A percentile compares a stretch with the other conserved stretches of the same genome.
phyloP scores from a whole-genome alignment of 768 basidiomycete genomes.

The Russula olivacea region DNA sequence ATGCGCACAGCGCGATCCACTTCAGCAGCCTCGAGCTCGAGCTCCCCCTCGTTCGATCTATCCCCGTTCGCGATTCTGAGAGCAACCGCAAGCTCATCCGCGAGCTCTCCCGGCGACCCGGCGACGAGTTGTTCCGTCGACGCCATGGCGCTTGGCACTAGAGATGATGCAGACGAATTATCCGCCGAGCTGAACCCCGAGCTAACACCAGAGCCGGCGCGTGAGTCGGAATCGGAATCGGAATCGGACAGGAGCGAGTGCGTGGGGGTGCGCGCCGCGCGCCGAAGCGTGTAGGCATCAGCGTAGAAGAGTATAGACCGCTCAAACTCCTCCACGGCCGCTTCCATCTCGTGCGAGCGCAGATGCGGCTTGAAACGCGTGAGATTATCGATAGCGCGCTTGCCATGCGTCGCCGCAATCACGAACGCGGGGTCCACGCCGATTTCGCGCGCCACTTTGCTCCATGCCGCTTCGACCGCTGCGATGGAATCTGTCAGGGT shows the following conservation, averaged over 20 bases:
- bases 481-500: conserved; percentile 70
- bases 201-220: no score
- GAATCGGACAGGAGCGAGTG: conserved; percentile 34
- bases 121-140: neutral
- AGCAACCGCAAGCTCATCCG: neutral
- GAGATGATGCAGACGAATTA: conserved; percentile 41
- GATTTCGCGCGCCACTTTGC: conserved; percentile 54
- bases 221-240: conserved; percentile 34
- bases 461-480: conserved; percentile 58
- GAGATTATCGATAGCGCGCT: conserved; percentile 72
- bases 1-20: conserved; percentile 64
- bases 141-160: neutral
- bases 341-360: conserved; percentile 49
- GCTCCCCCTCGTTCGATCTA: conserved; percentile 45
- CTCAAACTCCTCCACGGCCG: conserved; percentile 56
- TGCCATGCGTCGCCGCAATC: conserved; percentile 72
- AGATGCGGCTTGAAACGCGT: conserved; percentile 53
- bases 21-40: conserved; percentile 41
- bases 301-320: conserved; percentile 60
- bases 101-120: neutral
- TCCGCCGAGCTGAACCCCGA: conserved; percentile 31
- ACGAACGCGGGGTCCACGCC: conserved; percentile 61
- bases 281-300: conserved; percentile 46
- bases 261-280: conserved; percentile 36
- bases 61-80: conserved; percentile 16